phyloP scores from a whole-genome alignment of 2,329 filamentous ascomycete species.

The Fusarium sp. region DNA sequence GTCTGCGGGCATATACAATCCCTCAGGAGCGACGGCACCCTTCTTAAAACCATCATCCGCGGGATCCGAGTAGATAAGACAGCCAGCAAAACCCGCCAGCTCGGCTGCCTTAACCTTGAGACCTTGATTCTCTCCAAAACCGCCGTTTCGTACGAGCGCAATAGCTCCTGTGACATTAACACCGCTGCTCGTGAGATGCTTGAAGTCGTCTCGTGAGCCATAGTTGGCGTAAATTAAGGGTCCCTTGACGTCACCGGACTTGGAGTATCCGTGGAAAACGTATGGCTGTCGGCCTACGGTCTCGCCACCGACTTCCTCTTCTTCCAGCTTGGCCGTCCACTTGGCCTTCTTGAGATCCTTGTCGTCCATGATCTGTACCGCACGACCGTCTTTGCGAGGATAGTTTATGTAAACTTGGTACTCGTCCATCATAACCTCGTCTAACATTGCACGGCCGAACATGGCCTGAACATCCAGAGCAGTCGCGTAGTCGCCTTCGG shows the following conservation, averaged over 20 bases:
- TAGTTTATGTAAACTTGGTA: conserved; percentile 95
- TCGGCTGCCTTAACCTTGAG: conserved; percentile 93
- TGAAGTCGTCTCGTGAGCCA: conserved; percentile 86
- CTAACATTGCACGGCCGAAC: conserved; percentile 79
- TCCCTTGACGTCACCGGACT: conserved; percentile 85
- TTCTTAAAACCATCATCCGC: conserved; percentile 82
- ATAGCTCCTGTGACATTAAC: conserved; percentile 84
- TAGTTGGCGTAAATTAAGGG: conserved; percentile 94
- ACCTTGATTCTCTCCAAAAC: conserved; percentile 77
- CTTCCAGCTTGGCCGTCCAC: conserved; percentile 88
- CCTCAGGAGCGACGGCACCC: conserved; percentile 80
- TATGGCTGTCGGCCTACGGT: conserved; percentile 75
- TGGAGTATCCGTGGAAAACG: conserved; percentile 90
- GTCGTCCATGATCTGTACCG: conserved; percentile 81
- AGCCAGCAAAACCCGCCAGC: conserved; percentile 85
- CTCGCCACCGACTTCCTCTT: conserved; percentile 75
- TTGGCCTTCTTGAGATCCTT: conserved; percentile 66
- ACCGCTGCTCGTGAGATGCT: conserved; percentile 75
- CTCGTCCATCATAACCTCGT: conserved; percentile 80
- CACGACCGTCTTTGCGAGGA: conserved; percentile 79
- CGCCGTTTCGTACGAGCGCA: conserved; percentile 84
- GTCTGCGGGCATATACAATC: conserved; percentile 83
- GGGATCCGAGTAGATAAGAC: conserved; percentile 93
- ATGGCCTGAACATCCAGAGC: conserved; percentile 86
- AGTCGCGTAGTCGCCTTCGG: conserved; percentile 88